phyloP scores from a whole-genome alignment of 139 green algal species.

The Desmodesmus armatus region DNA sequence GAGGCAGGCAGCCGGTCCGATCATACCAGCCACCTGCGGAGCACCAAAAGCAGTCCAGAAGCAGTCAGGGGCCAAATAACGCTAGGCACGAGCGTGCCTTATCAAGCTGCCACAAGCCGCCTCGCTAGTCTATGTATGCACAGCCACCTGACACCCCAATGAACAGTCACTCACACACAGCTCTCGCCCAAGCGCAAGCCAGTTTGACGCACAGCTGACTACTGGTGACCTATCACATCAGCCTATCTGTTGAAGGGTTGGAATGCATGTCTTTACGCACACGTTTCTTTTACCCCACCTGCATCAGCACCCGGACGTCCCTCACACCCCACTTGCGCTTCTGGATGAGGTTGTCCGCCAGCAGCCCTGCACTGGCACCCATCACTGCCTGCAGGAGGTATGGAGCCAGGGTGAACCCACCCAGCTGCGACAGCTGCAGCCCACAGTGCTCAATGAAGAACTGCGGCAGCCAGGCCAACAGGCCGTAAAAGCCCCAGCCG shows the following conservation, averaged over 20 bases:
- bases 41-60: background rate
- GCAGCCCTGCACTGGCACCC: conserved; percentile 50
- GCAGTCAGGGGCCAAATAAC: background rate
- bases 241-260: too few relatives aligned
- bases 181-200: too few relatives aligned
- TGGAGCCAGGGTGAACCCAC: conserved; percentile 76
- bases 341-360: conserved; percentile 61
- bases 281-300: conserved; percentile 47
- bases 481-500: conserved; percentile 60
- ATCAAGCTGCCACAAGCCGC: too few relatives aligned
- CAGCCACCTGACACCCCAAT: too few relatives aligned
- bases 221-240: too few relatives aligned
- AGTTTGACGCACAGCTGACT: too few relatives aligned
- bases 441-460: conserved; percentile 71
- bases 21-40: conserved; percentile 68
- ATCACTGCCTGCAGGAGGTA: conserved; percentile 70
- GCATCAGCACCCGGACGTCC: conserved; percentile 57
- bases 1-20: conserved; percentile 78
- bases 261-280: too few relatives aligned
- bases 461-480: conserved; percentile 88
- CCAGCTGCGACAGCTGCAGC: conserved; percentile 59
- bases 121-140: too few relatives aligned
- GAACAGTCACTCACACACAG: too few relatives aligned
- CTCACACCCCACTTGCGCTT: conserved; percentile 45
- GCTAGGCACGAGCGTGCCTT: too few relatives aligned